Base-by-base conservation (phyloP, 768 basidiomycete genomes). In the Kwoniella sp. region DNA sequence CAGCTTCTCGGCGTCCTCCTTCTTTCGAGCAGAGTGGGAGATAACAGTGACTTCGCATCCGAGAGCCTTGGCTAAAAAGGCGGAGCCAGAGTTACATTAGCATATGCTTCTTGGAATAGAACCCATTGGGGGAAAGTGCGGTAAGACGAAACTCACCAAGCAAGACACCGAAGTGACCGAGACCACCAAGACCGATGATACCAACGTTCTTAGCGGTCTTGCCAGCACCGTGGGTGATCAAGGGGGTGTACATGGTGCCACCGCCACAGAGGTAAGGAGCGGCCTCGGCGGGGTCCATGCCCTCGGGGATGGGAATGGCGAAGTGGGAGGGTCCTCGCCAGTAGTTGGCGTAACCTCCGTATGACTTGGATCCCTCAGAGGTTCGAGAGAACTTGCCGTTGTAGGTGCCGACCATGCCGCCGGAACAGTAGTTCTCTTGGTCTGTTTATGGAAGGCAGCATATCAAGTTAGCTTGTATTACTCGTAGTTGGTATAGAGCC, bases 301-400 rank as follows among this genome's bases (percentile, higher is more conserved):
- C n/a, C 77, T 89, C 15, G 87, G 88, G 89, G 86, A 89, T 38
- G 70, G 90, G 61, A 84, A 88, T 74, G 79, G 82, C 41, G 87
- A 91, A 79, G 87, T 76, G 77, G 55, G 65, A 64, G 34, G 65
- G 77, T 58, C 69, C 70, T 34, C 74, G 67, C 67, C 75, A 74
- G 67, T 73, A 76, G 63, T 79, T 72, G 38, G 78, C 76, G 61
- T 77, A 79, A 13, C 76, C 76, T 17, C 79, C 79, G 38, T 63
- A 73, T 15, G 73, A 68, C 58, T 78, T 75, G 54, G 61, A 58
- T 1, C 74, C 75, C 11, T 68, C 67, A n/a, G 66, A 55, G 1
- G 65, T 67, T 37, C 74, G 70, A 5, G 61, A 23, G 73, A 67
- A 79, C 15, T 67, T 75, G 17, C 67, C 75, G 37, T 51, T 63